Conservation (phyloP, 2,329 filamentous ascomycete species). For the Tothia fuscella region DNA sequence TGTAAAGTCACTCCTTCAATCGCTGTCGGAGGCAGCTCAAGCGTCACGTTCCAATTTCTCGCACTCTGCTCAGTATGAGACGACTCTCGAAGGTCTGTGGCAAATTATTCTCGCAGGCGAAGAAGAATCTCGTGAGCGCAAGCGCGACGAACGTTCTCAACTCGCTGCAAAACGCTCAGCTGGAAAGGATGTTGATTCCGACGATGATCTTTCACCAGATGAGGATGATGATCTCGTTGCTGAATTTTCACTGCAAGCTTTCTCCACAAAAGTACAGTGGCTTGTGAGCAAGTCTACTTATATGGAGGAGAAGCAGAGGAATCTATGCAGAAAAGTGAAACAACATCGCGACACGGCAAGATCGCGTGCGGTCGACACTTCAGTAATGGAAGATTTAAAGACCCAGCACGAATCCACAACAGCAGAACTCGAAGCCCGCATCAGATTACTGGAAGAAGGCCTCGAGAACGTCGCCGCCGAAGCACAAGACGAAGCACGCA, state of each 20-base stretch:
- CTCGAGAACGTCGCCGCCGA: constrained; percentile 22
- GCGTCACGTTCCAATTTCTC: neutral
- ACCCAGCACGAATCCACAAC: constrained; percentile 6
- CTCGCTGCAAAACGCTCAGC: constrained; percentile 26
- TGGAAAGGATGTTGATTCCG: constrained; percentile 42
- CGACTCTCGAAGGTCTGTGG: constrained; percentile 33
- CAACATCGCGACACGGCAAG: constrained; percentile 86
- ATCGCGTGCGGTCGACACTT: constrained; percentile 29
- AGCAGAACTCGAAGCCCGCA: constrained; percentile 15
- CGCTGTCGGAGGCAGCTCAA: constrained; percentile 19
- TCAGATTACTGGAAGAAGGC: constrained; percentile 21
- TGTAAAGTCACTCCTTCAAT: constrained; percentile 19
- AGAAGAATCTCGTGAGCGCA: constrained; percentile 27
- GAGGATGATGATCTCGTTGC: constrained; percentile 42
- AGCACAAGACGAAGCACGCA: constrained; percentile 25
- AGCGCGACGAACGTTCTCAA: constrained; percentile 22
- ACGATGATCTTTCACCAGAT: constrained; percentile 49
- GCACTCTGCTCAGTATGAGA: too few relatives aligned
- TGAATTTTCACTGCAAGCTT: constrained; percentile 60
- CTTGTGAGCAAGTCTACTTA: constrained; percentile 65
- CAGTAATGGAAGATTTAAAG: constrained; percentile 2
- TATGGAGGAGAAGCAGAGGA: constrained; percentile 76
- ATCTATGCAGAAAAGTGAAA: constrained; percentile 83
- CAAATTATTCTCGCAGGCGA: constrained; percentile 36
- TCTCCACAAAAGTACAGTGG: constrained; percentile 67